Evolutionary conservation across 2,329 filamentous ascomycete genomes (phyloP).

Genomic region (Emergomyces orientalis): DNA sequence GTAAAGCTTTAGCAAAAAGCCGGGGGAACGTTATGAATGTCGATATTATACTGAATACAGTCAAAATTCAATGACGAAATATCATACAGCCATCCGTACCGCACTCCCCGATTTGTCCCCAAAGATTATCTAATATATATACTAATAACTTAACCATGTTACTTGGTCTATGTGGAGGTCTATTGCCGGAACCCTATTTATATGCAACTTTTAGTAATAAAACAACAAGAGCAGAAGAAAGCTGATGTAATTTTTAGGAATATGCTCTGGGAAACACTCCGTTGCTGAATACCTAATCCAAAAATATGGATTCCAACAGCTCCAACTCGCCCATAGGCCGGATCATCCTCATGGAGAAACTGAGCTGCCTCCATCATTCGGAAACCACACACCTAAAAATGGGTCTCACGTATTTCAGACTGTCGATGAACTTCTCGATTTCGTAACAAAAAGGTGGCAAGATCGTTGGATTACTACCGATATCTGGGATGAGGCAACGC

Average conservation of each 20-base stretch:
- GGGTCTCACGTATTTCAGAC: slow-evolving; percentile 45
- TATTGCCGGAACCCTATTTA: slow-evolving; percentile 14
- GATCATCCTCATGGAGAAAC: slow-evolving; percentile 17
- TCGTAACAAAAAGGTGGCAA: slow-evolving; percentile 76
- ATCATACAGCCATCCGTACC: background rate
- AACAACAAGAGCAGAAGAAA: background rate
- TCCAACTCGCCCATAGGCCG: slow-evolving; percentile 47
- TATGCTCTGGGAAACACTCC: slow-evolving; percentile 86
- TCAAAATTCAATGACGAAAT: background rate
- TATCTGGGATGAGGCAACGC: slow-evolving; percentile 60
- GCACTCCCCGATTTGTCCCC: background rate
- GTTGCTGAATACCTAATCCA: slow-evolving; percentile 81
- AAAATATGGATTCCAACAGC: slow-evolving; percentile 68
- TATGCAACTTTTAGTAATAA: background rate
- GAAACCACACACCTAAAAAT: slow-evolving; percentile 1
- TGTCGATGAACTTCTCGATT: slow-evolving; percentile 64
- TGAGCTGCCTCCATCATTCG: slow-evolving; percentile 8
- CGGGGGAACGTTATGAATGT: background rate
- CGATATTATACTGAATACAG: background rate
- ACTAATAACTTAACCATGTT: slow-evolving; percentile 48
- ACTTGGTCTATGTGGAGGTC: slow-evolving; percentile 44
- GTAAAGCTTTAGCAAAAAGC: background rate
- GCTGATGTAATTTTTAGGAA: slow-evolving; percentile 46
- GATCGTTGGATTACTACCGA: slow-evolving; percentile 79
- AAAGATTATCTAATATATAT: background rate